Base-by-base conservation (phyloP, 176 grass and related monocot species). In the Cenchrus americanus region DNA sequence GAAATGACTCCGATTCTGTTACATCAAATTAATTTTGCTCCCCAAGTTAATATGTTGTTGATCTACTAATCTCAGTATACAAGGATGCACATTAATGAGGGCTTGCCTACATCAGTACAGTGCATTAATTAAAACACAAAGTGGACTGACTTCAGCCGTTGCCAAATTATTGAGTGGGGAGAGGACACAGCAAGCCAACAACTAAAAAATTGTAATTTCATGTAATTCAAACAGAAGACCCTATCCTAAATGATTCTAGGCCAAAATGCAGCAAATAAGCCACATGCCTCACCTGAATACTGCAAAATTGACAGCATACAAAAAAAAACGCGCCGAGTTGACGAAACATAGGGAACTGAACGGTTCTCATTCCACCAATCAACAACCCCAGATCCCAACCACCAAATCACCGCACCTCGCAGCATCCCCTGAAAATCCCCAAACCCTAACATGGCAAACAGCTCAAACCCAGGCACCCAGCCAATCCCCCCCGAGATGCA, bases 1-100 rank as follows among this genome's bases (percentile, higher is more conserved):
- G 89, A 81, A 81, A 80, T 50, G 89, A 88, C 78, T 92, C 90
- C 85, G 53, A 69, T 94, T 91, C 94, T 97, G 94, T 97, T 94
- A 52, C 90, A 94, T 86, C 73, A 94, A 82, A 94, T 94, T 94
- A 90, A 92, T 88, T 89, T 80, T 83, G 62, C 18, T 84, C 5
- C 43, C 65, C 93, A 87, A 79, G 88, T 90, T 86, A 90, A 83
- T 85, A 90, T n/a, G 54, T 73, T 71, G 88, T 80, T 79, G 60
- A 77, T 87, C 87, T 77, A 74, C 79, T 92, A 83, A 88, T 87
- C 69, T 64, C 43, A 51, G 74, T 91, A 80, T 55, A 86, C 72
- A 86, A 79, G 58, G 71, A 87, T 71, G 63, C 80, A 88, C 51
- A 84, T 72, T 68, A 85, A 82, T 68, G 86, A 10, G 15, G 43